Evolutionary conservation across 2,329 filamentous ascomycete genomes (phyloP), one percentile per base, ranked within the genome.

Genomic region (Aspergillus sp.): DNA sequence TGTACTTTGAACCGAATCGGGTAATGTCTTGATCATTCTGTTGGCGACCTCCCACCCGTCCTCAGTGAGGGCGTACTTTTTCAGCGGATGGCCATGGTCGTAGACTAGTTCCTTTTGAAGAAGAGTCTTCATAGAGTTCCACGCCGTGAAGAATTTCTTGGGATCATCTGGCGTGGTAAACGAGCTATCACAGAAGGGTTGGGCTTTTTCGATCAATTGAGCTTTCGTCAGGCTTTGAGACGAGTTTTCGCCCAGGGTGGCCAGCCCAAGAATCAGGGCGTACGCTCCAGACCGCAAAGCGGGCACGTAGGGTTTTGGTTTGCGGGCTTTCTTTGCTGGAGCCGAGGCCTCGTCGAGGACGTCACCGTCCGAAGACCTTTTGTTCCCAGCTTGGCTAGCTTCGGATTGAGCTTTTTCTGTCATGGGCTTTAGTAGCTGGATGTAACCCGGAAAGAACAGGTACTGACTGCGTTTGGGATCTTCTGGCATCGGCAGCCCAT

Each of bases 91-190:
- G 0, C 88, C 87, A 49, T 83, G 84, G 59, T 88, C 86, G 52
- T 85, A 86, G 0, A 92, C 87, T 3, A 92, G 73, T 52, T 91
- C 88, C 65, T 92, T 91, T 49, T 84, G 78, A 4, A 86, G 60
- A 29, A 94, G 73, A 0, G 87, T 90, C 65, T 89, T 89, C 81
- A 93, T 91, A 1, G 88, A 91, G 63, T 83, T 88, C 89, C 89
- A 94, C 0, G 89, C 89, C 0, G 89, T 93, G 61, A 89, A 89
- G 62, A 83, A 88, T 52, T 85, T 88, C 10, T 79, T 85, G 0
- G 87, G 77, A 49, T 89, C 86, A 38, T 75, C 78, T 0, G 88
- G 86, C 0, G 81, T 83, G 0, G 81, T 87, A 62, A 91, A 91
- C 0, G 88, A 91, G 2, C 86, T 74, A 64, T 92, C 88, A 62